Percentiles rank a stretch among this genome's conserved stretches.
phyloP scores from a whole-genome alignment of 495 filamentous ascomycete genomes.

The Copromyces sp. region DNA sequence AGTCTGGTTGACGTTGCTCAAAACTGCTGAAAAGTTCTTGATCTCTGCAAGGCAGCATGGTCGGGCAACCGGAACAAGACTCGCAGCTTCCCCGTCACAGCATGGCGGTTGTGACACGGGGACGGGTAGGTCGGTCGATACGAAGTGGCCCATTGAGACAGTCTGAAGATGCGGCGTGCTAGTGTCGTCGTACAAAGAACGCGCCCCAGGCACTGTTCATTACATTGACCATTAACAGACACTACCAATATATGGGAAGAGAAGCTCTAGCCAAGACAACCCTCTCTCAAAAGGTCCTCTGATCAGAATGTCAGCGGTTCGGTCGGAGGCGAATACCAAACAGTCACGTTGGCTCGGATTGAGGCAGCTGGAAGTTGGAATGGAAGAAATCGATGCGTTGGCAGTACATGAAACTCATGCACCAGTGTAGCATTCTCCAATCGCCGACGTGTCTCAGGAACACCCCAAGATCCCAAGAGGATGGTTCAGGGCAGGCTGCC shows the following conservation, averaged over 20 bases:
- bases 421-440: constrained; percentile 13
- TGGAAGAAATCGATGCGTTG: constrained; percentile 14
- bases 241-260: constrained; percentile 1
- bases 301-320: neutral
- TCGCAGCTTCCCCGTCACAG: neutral
- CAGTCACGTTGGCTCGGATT: constrained; percentile 1
- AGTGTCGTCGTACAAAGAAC: neutral
- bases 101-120: neutral
- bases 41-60: neutral
- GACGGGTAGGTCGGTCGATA: neutral
- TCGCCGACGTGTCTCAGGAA: constrained; percentile 12
- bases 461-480: constrained; percentile 20
- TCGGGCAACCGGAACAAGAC: neutral
- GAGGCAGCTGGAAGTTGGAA: constrained; percentile 5
- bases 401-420: constrained; percentile 22
- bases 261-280: constrained; percentile 5
- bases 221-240: neutral
- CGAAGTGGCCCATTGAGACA: constrained; percentile 1
- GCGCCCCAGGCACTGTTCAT: neutral
- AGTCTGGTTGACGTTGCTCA: neutral
- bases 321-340: constrained; percentile 5
- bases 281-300: neutral
- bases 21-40: neutral
- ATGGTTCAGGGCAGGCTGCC: constrained; percentile 12
- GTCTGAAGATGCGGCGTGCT: constrained; percentile 5